Base-by-base conservation (phyloP, 2,329 filamentous ascomycete species). In the Furcasterigmium sp. region DNA sequence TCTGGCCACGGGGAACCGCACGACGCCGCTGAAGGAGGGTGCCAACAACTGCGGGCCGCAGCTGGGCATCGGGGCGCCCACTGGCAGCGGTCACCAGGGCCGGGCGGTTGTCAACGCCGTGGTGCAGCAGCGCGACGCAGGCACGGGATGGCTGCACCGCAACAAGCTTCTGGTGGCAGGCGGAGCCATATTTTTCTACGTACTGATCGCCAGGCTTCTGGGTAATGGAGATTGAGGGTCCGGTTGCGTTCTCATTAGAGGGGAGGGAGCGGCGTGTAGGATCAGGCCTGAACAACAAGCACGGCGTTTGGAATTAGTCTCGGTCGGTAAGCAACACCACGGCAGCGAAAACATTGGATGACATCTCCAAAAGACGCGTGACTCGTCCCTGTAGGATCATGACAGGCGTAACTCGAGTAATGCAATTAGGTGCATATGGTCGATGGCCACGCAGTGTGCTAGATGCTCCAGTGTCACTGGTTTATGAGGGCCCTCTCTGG, bases 121-220 rank as follows among this genome's bases (percentile, higher is more conserved):
- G 63, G 87, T 65, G 64, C 89, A 76, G 76, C 84, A 69, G 76
- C 82, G 87, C 50, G 84, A 93, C 51, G 88, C 85, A 3, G 87
- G 89, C 0, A 82, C 89, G 53, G 80, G 88, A 45, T 97, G 89
- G 88, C 62, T 94, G 50, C 76, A 81, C 52, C 78, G 82, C 49
- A 87, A 96, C 67, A 93, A 89, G 67, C 72, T 91, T 49, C 74
- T 85, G 56, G 69, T 95, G 37, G 75, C 81, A 1, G 78, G 87
- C 8, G 81, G 74, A 0, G 65, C 81, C 15, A 72, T 96, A 21
- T 86, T 97, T 57, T 65, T 84, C 14, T 97, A 96, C 64, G 90
- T 95, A 10, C 65, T 95, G 39, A 73, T 94, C 44, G 85, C 88
- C 25, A 76, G 91, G 53, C 62, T 95, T 13, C 64, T 95, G 26